phyloP scores from a whole-genome alignment of 192 early-diverging fungal genomes.

The Coemansia sp. region DNA sequence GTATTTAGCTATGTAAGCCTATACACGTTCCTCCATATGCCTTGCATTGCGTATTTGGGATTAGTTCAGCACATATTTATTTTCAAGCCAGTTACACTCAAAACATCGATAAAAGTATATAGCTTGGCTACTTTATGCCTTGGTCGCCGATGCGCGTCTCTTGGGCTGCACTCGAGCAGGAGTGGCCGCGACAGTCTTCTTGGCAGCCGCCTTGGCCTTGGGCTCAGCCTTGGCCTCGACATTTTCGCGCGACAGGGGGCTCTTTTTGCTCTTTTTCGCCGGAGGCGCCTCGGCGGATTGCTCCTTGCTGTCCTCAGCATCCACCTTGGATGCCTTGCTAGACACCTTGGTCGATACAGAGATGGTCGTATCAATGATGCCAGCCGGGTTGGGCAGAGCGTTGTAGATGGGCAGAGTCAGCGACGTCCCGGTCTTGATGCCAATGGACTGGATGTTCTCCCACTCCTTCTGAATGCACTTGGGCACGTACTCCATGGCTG shows the following conservation, averaged over 20 bases:
- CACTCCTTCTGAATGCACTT: conserved; percentile 75
- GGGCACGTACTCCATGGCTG: conserved; percentile 62
- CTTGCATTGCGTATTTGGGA: too few relatives aligned
- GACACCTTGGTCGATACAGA: not conserved
- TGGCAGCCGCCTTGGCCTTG: conserved; percentile 9
- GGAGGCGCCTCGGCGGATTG: conserved; percentile 3
- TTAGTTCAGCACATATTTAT: too few relatives aligned
- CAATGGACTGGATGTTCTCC: conserved; percentile 84
- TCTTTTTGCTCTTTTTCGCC: conserved; percentile 40
- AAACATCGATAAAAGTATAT: not conserved
- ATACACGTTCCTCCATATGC: not conserved
- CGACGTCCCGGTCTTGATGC: conserved; percentile 82
- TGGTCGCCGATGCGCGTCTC: conserved; percentile 15
- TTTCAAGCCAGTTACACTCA: not conserved
- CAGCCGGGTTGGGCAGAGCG: conserved; percentile 54
- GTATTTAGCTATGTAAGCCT: not conserved
- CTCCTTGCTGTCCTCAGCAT: not conserved
- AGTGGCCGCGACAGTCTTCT: conserved; percentile 4
- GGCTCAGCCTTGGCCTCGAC: not conserved
- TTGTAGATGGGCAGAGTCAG: conserved; percentile 84
- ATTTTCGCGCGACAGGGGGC: conserved; percentile 33
- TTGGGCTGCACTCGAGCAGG: conserved; percentile 5
- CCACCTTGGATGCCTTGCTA: not conserved
- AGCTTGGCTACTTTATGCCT: not conserved
- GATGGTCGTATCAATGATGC: conserved; percentile 11